Evolutionary conservation across 495 filamentous ascomycete genomes (phyloP).

Genomic region (Lophiostoma macrostomum): DNA sequence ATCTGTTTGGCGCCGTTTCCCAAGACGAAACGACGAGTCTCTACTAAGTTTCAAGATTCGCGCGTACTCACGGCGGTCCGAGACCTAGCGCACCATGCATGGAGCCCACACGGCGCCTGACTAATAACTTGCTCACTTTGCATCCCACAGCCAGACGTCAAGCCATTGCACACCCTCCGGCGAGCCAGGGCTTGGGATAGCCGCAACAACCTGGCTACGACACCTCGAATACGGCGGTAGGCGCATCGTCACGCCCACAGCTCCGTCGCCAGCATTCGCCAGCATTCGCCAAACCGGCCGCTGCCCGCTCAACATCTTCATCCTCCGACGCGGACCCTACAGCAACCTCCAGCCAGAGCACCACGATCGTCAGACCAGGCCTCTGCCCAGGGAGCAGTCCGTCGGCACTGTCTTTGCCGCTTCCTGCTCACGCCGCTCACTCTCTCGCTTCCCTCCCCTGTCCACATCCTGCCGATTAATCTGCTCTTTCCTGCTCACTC

Average conservation of each 20-base stretch:
- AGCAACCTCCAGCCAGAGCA: too few species aligned
- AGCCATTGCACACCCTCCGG: background rate
- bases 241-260: background rate
- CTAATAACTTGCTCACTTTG: slow-evolving; percentile 26
- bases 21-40: background rate
- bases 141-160: too few species aligned
- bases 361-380: too few species aligned
- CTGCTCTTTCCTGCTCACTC: slow-evolving; percentile 25
- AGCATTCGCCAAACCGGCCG: too few species aligned
- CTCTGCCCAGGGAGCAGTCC: too few species aligned
- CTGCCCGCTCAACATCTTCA: too few species aligned
- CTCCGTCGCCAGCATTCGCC: too few species aligned
- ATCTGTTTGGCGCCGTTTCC: too few species aligned
- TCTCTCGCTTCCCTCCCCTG: slow-evolving; percentile 1
- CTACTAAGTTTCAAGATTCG: too few species aligned
- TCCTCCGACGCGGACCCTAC: too few species aligned
- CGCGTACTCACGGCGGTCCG: slow-evolving; percentile 14
- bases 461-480: slow-evolving; percentile 16
- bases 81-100: background rate
- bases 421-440: background rate
- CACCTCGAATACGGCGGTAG: background rate
- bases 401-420: too few species aligned
- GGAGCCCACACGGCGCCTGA: background rate
- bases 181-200: background rate
- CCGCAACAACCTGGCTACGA: background rate